Base-by-base conservation (phyloP, 345 rosid genomes). In the Diplotaxis tenuifolia region DNA sequence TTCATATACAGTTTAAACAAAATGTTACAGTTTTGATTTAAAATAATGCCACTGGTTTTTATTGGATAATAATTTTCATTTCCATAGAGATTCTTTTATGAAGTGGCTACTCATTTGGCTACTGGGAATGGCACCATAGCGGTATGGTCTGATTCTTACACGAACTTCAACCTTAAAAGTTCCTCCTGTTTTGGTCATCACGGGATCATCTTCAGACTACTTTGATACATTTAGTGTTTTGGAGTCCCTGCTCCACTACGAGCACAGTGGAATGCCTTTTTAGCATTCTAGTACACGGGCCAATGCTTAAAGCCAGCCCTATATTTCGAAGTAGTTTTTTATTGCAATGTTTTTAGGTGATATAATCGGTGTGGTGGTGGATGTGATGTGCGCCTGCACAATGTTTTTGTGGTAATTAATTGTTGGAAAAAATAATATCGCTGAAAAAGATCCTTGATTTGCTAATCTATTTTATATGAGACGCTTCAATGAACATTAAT, bases 11-110 rank as follows among this genome's bases (percentile, higher is more conserved):
- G 42, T 70, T 55, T 15, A 54, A 76, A 56, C 75, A 40, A 76
- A 65, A 57, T 47, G 62, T 58, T 58, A 42, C 67, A 25, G 6
- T 76, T 70, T 76, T 64, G 67, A 69, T 28, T 62, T 31, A 0
- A 55, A 76, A 76, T 70, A 76, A 76, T 65, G 80, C 34, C 75
- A 76, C 62, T 64, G 67, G 28, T 53, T n/a, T 27, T 68, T 40
- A 47, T 47, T n/a, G n/a, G n/a, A n/a, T n/a, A n/a, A n/a, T n/a
- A n/a, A n/a, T n/a, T n/a, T n/a, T n/a, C n/a, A n/a, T n/a, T n/a
- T n/a, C n/a, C n/a, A n/a, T n/a, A n/a, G n/a, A n/a, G n/a, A n/a
- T n/a, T n/a, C n/a, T n/a, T n/a, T n/a, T n/a, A n/a, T n/a, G n/a
- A n/a, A n/a, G n/a, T n/a, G n/a, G n/a, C n/a, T n/a, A 38, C 45